Evolutionary conservation across 345 rosid species (phyloP).

Genomic region (Brassica incana): DNA sequence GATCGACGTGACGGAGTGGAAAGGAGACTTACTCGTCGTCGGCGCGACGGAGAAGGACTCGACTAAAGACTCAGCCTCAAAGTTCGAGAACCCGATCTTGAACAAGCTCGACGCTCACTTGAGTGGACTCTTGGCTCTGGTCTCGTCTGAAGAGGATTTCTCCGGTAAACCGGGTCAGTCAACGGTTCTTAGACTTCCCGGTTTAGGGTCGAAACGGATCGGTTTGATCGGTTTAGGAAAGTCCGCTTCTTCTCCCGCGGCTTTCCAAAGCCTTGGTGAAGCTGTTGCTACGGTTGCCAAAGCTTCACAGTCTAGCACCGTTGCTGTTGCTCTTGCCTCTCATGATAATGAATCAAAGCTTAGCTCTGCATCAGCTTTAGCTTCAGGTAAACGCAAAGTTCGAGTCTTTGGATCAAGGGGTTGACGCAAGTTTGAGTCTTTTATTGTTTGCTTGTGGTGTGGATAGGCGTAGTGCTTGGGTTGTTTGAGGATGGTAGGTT

Average conservation of each 20-base stretch:
- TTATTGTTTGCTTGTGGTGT: conserved; percentile 1
- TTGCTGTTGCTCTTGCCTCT: conserved; percentile 66
- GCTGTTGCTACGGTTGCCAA: conserved; percentile 66
- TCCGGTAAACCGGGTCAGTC: conserved; percentile 81
- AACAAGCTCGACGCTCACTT: conserved; percentile 64
- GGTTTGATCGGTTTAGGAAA: conserved; percentile 87
- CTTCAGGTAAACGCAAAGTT: conserved; percentile 52
- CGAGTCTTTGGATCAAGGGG: not conserved
- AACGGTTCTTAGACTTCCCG: conserved; percentile 69
- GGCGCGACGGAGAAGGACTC: conserved; percentile 92
- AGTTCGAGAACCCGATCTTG: conserved; percentile 73
- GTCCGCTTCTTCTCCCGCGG: conserved; percentile 49
- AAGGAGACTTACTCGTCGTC: conserved; percentile 82
- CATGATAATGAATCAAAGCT: conserved; percentile 58
- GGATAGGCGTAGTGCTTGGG: conserved; percentile 69
- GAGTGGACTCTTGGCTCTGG: conserved; percentile 71
- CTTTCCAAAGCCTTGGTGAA: conserved; percentile 68
- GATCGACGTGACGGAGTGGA: conserved; percentile 72
- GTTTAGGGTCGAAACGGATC: conserved; percentile 76
- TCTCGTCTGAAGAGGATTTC: conserved; percentile 84
- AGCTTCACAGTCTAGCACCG: conserved; percentile 63
- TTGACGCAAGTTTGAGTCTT: not conserved
- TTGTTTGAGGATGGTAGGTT: conserved; percentile 75
- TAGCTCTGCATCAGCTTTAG: conserved; percentile 69
- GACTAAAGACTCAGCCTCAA: conserved; percentile 52